Percentiles rank a stretch among this genome's conserved stretches.
Evolutionary conservation across 148 eudicot genomes (phyloP).

Genomic region (Hydrangea macrophylla): DNA sequence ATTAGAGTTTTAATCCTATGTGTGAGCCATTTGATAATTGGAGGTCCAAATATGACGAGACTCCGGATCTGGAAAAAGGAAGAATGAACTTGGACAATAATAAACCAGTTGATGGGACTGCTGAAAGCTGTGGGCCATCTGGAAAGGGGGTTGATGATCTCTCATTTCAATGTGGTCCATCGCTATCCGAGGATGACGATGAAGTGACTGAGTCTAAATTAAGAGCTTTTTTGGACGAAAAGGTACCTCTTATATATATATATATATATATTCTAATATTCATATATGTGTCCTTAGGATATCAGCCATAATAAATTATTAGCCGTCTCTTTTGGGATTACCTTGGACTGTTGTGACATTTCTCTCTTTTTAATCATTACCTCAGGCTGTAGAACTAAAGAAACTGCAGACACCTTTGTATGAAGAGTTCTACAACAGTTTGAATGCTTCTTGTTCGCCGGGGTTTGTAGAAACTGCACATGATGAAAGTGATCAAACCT

Average conservation of each 20-base stretch:
- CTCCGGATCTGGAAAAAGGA: conserved; percentile 21
- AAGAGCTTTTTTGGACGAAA: conserved; percentile 41
- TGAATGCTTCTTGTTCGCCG: conserved; percentile 26
- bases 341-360: neutral
- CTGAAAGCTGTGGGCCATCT: conserved; percentile 8
- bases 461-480: conserved; percentile 17
- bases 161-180: conserved; percentile 30
- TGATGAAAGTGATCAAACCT: conserved; percentile 32
- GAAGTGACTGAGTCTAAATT: conserved; percentile 41
- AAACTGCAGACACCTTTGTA: conserved; percentile 49
- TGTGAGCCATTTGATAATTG: conserved; percentile 42
- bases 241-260: conserved; percentile 38
- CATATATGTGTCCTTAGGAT: no score
- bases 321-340: neutral
- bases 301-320: neutral
- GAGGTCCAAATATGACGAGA: conserved; percentile 29
- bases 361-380: neutral
- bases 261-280: no score
- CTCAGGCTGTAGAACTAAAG: conserved; percentile 48
- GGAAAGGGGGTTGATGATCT: conserved; percentile 15
- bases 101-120: conserved; percentile 8
- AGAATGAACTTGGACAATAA: conserved; percentile 2
- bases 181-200: conserved; percentile 40
- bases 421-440: conserved; percentile 47
- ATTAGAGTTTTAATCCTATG: conserved; percentile 45